Evolutionary conservation across 352 stramenopile genomes (phyloP), one percentile per base, ranked within the genome.

Genomic region (Saprolegnia parasitica): DNA sequence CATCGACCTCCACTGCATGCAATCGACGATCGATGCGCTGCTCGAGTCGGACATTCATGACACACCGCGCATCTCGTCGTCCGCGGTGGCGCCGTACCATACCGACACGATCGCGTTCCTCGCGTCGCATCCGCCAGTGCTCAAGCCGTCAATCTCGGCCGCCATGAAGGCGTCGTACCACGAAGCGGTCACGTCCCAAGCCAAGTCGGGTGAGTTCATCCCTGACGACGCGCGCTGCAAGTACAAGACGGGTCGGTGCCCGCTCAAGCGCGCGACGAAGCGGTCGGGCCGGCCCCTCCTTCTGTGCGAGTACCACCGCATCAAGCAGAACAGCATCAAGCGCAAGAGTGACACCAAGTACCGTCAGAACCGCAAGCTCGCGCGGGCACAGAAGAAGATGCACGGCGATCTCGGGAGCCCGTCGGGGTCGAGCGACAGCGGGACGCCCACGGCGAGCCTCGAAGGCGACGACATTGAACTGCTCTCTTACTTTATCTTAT

Each of bases 301-400:
- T 2, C 49, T 70, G 21, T 70, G 63, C 54, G 63, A 70, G 52
- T 70, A 61, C 40, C 63, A 70, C 40, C 63, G 63, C 15, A 24
- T 57, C 54, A 70, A 70, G 42, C 63, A 70, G 39, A 70, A 70
- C 54, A 63, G 50, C 50, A 70, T 70, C 54, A 70, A 70, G 26
- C 63, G 60, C 16, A 67, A 67, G 56, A 67, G 60, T 23, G 60
- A 67, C 46, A 67, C 60, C 20, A 67, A 67, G 24, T 67, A 67
- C 32, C 32, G 60, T 8, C 32, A 67, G 20, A 46, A 67, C 32
- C 23, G 60, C n/a, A 67, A 67, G 32, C 13, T 60, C 24, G 52
- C 52, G 24, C 52, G 52, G 35, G 60, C 60, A 15, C 57, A 65
- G 42, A 65, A 65, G 32, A 50, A 52, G 26, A 11, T 66, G 32